Conservation (phyloP, 2,329 filamentous ascomycete genomes). For the Arthrobotrys sinensis region DNA sequence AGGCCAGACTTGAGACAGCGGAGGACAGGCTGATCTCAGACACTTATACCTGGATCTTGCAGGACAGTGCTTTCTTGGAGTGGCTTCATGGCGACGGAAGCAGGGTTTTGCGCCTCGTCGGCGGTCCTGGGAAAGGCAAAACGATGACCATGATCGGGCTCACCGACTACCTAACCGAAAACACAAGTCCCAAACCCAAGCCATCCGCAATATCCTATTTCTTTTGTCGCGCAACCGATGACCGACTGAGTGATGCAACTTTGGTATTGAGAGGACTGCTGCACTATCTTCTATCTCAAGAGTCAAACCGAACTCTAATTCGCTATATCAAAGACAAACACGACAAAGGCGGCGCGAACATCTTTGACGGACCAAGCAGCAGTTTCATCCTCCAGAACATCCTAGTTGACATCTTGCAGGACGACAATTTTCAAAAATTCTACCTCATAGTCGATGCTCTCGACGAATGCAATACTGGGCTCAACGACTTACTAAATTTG, state of each 20-base stretch:
- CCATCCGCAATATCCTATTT: constrained; percentile 8
- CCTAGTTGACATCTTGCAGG: neutral
- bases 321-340: neutral
- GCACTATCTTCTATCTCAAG: neutral
- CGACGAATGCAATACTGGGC: neutral
- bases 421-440: neutral
- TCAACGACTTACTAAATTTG: neutral
- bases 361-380: neutral
- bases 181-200: neutral
- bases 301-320: neutral
- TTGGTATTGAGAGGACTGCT: constrained; percentile 3
- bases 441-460: constrained; percentile 1
- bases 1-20: neutral
- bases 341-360: neutral
- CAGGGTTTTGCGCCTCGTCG: too few species aligned
- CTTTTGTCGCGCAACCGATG: constrained; percentile 19
- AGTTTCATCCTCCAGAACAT: neutral
- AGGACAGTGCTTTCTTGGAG: neutral
- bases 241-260: neutral
- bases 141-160: neutral
- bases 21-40: constrained; percentile 17
- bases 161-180: neutral
- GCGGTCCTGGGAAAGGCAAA: neutral
- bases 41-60: neutral
- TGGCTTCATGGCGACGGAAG: neutral